Percentiles rank a stretch among this genome's conserved stretches.
These are phyloP conservation scores for Gentiana dahurica DNA, from an alignment of 257 asterid species.

Conservation along the genomic window DNA sequence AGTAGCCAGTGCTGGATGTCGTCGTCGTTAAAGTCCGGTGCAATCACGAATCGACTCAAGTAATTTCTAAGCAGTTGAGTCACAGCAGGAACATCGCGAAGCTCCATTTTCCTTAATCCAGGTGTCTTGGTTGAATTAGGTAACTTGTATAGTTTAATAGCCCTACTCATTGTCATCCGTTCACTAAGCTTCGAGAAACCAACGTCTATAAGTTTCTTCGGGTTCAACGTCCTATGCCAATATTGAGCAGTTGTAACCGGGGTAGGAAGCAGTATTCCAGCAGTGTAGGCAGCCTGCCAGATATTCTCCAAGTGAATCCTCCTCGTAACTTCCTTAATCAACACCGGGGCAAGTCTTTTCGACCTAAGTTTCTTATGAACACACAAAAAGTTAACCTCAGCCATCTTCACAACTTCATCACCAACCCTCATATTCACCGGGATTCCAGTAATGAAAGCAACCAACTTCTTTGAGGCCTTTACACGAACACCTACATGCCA, in stretches of 20 bases:
- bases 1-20: slow-evolving; percentile 89
- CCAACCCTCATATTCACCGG: slow-evolving; percentile 74
- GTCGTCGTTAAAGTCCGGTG: slow-evolving; percentile 66
- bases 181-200: slow-evolving; percentile 84
- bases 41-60: slow-evolving; percentile 53
- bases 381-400: slow-evolving; percentile 74
- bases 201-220: slow-evolving; percentile 81
- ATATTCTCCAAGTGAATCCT: slow-evolving; percentile 78
- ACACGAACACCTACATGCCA: slow-evolving; percentile 91
- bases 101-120: slow-evolving; percentile 78
- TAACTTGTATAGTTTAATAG: slow-evolving; percentile 66
- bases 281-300: slow-evolving; percentile 95
- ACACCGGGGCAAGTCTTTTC: slow-evolving; percentile 83
- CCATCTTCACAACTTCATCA: slow-evolving; percentile 57
- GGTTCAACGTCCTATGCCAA: slow-evolving; percentile 86
- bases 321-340: slow-evolving; percentile 85
- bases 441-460: slow-evolving; percentile 78
- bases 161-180: slow-evolving; percentile 89
- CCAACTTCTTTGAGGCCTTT: slow-evolving; percentile 68
- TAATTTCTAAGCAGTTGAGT: slow-evolving; percentile 65
- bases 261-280: slow-evolving; percentile 82
- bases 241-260: slow-evolving; percentile 73
- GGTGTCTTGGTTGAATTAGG: slow-evolving; percentile 53
- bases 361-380: slow-evolving; percentile 88
- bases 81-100: slow-evolving; percentile 72